Percentiles rank a stretch among this genome's conserved stretches.
Conservation (phyloP, 164 flowering plant genomes). For the Saururus chinensis region DNA sequence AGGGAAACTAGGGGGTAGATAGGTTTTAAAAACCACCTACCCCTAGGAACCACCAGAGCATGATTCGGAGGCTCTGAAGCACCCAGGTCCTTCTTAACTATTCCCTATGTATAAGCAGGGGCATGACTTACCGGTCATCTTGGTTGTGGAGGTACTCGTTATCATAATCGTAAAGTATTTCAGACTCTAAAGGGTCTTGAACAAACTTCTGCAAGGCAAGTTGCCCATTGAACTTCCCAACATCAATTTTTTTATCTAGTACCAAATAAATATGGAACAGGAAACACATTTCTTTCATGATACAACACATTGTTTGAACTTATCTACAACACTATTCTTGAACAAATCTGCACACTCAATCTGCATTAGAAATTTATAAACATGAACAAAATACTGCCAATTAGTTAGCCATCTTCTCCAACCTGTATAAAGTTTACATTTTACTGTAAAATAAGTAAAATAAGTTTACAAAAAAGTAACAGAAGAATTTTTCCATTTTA, state of each 20-base stretch:
- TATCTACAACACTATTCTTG: conserved; percentile 77
- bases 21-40: no score
- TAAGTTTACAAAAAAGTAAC: neutral
- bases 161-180: conserved; percentile 78
- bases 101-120: neutral
- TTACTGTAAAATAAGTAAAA: no score
- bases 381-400: neutral
- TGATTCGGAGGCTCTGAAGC: no score
- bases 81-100: no score
- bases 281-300: conserved; percentile 91
- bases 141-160: conserved; percentile 93
- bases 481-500: no score
- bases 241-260: conserved; percentile 67
- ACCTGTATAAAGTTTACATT: no score
- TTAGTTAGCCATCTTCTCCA: no score
- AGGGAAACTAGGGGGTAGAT: no score
- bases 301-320: conserved; percentile 95
- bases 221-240: conserved; percentile 69
- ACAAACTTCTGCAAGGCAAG: conserved; percentile 63
- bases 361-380: conserved; percentile 24
- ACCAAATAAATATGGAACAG: conserved; percentile 66
- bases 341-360: conserved; percentile 94
- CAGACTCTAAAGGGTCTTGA: conserved; percentile 80
- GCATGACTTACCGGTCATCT: conserved; percentile 84
- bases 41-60: no score